Base-by-base conservation (phyloP, 805 yeast genomes). In the Candida insectalens region DNA sequence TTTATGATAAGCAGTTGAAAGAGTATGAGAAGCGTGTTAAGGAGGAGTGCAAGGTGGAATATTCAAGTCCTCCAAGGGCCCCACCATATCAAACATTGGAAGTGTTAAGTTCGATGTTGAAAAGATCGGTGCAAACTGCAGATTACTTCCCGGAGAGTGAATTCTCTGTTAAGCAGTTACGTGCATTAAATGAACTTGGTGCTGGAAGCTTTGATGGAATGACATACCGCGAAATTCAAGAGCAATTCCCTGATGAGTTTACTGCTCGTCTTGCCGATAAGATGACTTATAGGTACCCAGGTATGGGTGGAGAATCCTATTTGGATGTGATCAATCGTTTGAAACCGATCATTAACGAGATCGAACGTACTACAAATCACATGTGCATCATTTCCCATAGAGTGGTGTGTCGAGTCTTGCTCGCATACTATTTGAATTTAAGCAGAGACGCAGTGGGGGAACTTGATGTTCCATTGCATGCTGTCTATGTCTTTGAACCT, bases 251-350 rank as follows among this genome's bases (percentile, higher is more conserved):
- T 0, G 71, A 71, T 25, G 97, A 89, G 54, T 89, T 79, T 51
- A 73, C 70, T 27, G 71, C 85, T 13, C 70, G 97, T 38, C 59
- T 84, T 44, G 63, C 67, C 27, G 81, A 85, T 56, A 89, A 89
- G 57, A 65, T 89, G 46, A 65, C 79, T 13, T 89, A 89, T 57
- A 65, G 98, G 39, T 89, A 89, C 51, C 98, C 97, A 2, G 98
- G 98, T 4, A 83, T 85, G 32, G 96, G 97, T 6, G 98, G 98
- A 13, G 98, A 89, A 57, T 83, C 95, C 0, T 89, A 89, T 47
- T 60, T 89, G 45, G 97, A 89, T 58, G 98, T 92, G 9, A 80
- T 92, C 49, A 84, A 87, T 44, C 67, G 98, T 41, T 66, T 89
- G 36, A 68, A 94, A 39, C 94, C 96, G 1, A 73, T 89, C 14